Conservation (phyloP, 805 yeast species). For the Blastobotrys peoriensis region DNA sequence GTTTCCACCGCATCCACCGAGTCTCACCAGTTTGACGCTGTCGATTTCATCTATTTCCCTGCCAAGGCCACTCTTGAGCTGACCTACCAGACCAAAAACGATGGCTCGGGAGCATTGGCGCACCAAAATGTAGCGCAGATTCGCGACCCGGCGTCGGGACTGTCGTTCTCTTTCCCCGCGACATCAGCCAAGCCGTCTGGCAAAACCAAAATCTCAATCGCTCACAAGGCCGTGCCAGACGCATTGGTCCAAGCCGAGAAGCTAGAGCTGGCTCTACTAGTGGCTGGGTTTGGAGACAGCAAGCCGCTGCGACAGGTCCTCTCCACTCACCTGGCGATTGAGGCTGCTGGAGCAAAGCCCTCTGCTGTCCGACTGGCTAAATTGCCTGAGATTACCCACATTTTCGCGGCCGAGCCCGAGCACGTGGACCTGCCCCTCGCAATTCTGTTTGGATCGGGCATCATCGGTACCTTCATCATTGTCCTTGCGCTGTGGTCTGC, state of each 20-base stretch:
- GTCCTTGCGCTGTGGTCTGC: conserved; percentile 34
- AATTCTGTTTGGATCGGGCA: conserved; percentile 41
- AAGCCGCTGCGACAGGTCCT: conserved; percentile 17
- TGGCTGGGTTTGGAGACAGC: conserved; percentile 28
- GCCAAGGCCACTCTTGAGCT: conserved; percentile 10
- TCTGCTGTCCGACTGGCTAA: conserved; percentile 31
- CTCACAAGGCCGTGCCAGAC: conserved; percentile 27
- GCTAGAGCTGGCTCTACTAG: conserved; percentile 21
- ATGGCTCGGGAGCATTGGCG: conserved; percentile 14
- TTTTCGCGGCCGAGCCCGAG: conserved; percentile 49
- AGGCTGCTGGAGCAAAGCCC: conserved; percentile 7
- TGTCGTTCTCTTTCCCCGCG: conserved; percentile 22
- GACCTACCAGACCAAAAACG: conserved; percentile 14
- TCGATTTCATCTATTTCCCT: conserved; percentile 1
- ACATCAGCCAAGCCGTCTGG: conserved; percentile 29
- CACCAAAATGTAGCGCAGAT: conserved; percentile 26
- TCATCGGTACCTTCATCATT: conserved; percentile 37
- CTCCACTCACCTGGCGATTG: conserved; percentile 9
- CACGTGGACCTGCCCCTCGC: conserved; percentile 51
- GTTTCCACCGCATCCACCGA: conserved; percentile 6
- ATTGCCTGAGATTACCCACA: conserved; percentile 57
- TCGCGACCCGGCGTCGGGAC: conserved; percentile 20
- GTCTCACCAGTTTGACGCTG: not conserved
- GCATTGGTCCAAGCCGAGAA: conserved; percentile 23
- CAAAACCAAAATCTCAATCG: conserved; percentile 28